Evolutionary conservation across 306 rosid genomes (phyloP), one percentile per base, ranked within the genome.

Genomic region (Cajanus cajan): DNA sequence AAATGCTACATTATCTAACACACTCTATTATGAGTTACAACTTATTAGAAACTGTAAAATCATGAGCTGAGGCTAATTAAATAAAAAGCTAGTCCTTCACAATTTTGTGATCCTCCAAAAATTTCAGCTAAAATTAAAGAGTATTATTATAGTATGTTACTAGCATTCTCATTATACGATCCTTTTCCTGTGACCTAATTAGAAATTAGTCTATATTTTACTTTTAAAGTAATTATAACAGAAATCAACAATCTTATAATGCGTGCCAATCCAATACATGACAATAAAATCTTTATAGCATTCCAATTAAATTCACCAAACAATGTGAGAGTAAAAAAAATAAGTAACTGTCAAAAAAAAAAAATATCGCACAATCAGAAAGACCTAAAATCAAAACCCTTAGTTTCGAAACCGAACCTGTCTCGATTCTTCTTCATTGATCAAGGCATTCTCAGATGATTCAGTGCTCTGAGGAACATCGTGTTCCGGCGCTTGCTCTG

Each of bases 401-500:
- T 12, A 66, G 65, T 47, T 31, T 41, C 2, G 9, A 62, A 62
- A 74, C 4, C 3, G 8, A 39, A 81, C 88, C 85, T 77, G 82
- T 33, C 12, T 45, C 48, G 70, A 21, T 64, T 84, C 82, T 58
- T 80, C 85, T 6, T 80, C 85, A 14, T 45, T 48, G 82, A 80
- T 66, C 43, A 40, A 64, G 18, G 76, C 68, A 48, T 57, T 82
- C 2, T 72, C 82, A 2, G 85, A 72, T 31, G 78, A 80, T 47
- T 66, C 69, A 25, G 31, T 39, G 33, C 18, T 57, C 31, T 0
- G 77, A 80, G 77, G 33, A 77, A 66, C 71, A 21, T 24, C 21
- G 39, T 76, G 73, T 71, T 71, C 77, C 12, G 40, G 59, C 40
- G 39, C 59, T 7, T 65, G 64, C 75, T 39, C 79, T 43, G 47